Percentiles rank a stretch among this genome's conserved stretches.
Conservation (phyloP, 805 yeast species). For the Teunomyces gatunensis region DNA sequence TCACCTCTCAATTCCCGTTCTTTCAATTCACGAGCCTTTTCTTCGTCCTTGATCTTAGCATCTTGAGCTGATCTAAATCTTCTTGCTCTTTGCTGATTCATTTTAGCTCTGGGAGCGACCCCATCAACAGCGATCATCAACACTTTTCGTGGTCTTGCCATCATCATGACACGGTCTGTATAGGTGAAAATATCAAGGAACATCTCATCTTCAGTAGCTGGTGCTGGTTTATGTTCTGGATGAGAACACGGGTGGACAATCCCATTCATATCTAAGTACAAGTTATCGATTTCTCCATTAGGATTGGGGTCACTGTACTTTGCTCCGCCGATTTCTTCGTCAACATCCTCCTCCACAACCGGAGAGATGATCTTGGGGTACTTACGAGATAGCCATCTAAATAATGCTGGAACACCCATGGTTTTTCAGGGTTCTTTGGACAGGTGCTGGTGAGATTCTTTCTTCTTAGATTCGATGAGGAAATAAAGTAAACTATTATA, state of each 20-base stretch:
- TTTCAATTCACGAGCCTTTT: slow-evolving; percentile 56
- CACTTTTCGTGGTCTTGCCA: slow-evolving; percentile 94
- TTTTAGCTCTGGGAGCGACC: slow-evolving; percentile 97
- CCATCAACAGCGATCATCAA: slow-evolving; percentile 97
- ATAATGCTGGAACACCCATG: slow-evolving; percentile 98
- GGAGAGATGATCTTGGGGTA: slow-evolving; percentile 94
- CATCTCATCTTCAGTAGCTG: slow-evolving; percentile 97
- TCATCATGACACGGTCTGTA: slow-evolving; percentile 84
- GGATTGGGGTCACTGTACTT: slow-evolving; percentile 78
- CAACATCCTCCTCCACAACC: slow-evolving; percentile 71
- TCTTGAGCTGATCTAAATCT: slow-evolving; percentile 91
- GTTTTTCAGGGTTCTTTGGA: not conserved
- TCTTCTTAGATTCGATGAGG: slow-evolving; percentile 2
- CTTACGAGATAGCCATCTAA: slow-evolving; percentile 90
- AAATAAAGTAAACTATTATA: not conserved
- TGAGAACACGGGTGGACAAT: slow-evolving; percentile 99
- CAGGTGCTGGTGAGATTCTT: not conserved
- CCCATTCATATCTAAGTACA: slow-evolving; percentile 97
- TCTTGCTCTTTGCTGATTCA: slow-evolving; percentile 95
- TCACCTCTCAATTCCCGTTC: slow-evolving; percentile 68
- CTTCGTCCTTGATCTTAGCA: slow-evolving; percentile 75
- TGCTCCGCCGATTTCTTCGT: slow-evolving; percentile 50
- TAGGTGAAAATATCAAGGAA: slow-evolving; percentile 88
- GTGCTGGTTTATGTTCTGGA: slow-evolving; percentile 95
- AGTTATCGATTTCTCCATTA: slow-evolving; percentile 92